Evolutionary conservation across 805 yeast genomes (phyloP), one percentile per base, ranked within the genome.

Genomic region (Pichia pseudocactophila): DNA sequence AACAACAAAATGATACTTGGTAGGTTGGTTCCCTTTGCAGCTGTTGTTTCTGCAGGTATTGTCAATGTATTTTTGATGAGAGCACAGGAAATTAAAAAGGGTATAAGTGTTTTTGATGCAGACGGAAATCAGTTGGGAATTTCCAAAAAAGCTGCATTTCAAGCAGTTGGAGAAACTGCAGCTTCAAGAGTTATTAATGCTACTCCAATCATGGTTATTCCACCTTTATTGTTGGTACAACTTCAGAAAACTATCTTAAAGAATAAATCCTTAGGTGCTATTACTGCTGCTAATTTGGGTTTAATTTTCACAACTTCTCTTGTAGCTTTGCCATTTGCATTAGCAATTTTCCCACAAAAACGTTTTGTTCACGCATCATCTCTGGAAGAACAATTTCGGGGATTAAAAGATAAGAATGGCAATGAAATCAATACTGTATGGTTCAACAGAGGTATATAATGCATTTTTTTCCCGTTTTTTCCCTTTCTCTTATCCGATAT

Each of bases 91-190:
- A 80, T 92, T 57, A 78, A 78, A 53, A 82, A 81, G 57, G 95
- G 95, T 53, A 85, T 85, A 42, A 64, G 78, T 33, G 92, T 84
- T 0, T 81, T 66, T 50, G 83, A 80, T 58, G 60, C 71, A 31
- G 70, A 71, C 11, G 78, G 86, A 28, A 76, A 79, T 32, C 80
- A 79, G 28, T 70, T 75, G 27, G 92, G 92, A 7, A 69, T 67
- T 25, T 88, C 97, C 7, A 79, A 83, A 59, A 75, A 70, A 28
- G 98, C 98, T 15, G 99, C 99, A 1, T 57, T 76, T 37, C 72
- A 80, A 47, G 99, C 99, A 0, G 98, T 92, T 36, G 96, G 95
- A 19, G 97, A 92, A 64, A 92, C 99, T 10, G 97, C 97, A 3
- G 78, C 89, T 27, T 84, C 95, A 35, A 71, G 99, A 58, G 96